These are phyloP conservation scores for Xylaria sp. DNA, from an alignment of 2,329 filamentous ascomycete genomes.

Conservation along the genomic window DNA sequence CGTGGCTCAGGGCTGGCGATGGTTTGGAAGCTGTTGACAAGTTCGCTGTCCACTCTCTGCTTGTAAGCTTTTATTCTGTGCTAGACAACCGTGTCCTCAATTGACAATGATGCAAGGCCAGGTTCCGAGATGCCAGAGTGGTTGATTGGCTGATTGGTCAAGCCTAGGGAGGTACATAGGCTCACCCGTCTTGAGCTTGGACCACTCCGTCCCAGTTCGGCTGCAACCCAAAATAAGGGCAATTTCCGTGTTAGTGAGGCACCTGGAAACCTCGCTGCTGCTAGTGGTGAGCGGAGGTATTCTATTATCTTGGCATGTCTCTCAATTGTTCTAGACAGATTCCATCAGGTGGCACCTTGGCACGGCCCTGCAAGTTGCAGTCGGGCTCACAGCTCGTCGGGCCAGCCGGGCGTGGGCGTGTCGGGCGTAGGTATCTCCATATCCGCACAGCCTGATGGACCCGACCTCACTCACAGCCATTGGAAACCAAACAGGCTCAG, in stretches of 20 bases:
- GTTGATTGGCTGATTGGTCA: not conserved
- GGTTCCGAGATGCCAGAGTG: slow-evolving; percentile 29
- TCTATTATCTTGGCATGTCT: not conserved
- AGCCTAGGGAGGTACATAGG: not conserved
- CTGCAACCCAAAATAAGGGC: not conserved
- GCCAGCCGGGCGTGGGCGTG: too few species aligned
- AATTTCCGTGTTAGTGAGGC: not conserved
- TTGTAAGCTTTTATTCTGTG: slow-evolving; percentile 26
- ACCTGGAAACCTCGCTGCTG: not conserved
- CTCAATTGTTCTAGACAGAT: too few species aligned
- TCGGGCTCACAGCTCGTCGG: too few species aligned
- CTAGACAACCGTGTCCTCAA: slow-evolving; percentile 42
- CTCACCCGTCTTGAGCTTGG: not conserved
- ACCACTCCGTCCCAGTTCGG: too few species aligned
- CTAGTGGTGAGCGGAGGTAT: not conserved
- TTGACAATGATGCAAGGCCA: slow-evolving; percentile 31
- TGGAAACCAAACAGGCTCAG: too few species aligned
- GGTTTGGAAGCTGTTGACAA: slow-evolving; percentile 3
- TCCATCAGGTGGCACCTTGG: too few species aligned
- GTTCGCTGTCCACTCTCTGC: slow-evolving; percentile 10
- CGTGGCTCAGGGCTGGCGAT: not conserved
- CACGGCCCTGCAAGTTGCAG: too few species aligned
- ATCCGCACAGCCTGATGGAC: too few species aligned
- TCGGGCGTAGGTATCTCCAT: too few species aligned
- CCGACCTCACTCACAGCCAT: too few species aligned